These are phyloP conservation scores for Isatis lusitanica DNA, from an alignment of 441 rosid species.

Conservation along the genomic window DNA sequence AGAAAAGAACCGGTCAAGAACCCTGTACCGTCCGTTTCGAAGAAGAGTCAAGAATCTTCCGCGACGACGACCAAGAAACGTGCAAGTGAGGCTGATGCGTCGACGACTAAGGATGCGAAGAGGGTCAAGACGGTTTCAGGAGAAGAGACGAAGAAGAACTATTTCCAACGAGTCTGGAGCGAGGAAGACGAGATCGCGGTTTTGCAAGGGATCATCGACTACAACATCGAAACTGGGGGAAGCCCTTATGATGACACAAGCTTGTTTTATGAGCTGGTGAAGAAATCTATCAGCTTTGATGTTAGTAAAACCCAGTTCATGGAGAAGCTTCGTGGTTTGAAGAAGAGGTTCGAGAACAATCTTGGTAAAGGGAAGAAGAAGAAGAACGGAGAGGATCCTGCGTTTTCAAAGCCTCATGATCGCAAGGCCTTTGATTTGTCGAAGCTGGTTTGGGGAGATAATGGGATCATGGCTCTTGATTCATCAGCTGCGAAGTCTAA, in stretches of 20 bases:
- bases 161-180: conserved; percentile 47
- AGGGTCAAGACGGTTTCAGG: conserved; percentile 36
- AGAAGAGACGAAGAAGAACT: conserved; percentile 38
- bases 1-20: not conserved
- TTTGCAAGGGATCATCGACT: conserved; percentile 45
- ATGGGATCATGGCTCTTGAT: conserved; percentile 9
- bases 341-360: conserved; percentile 43
- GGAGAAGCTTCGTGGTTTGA: conserved; percentile 50
- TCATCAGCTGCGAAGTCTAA: conserved; percentile 23
- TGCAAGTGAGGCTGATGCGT: conserved; percentile 16
- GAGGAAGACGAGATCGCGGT: conserved; percentile 50
- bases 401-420: conserved; percentile 45
- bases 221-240: conserved; percentile 27
- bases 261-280: conserved; percentile 42
- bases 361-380: conserved; percentile 31
- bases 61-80: conserved; percentile 4
- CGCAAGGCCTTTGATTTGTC: conserved; percentile 40
- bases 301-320: conserved; percentile 36
- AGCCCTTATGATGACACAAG: conserved; percentile 27
- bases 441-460: conserved; percentile 44
- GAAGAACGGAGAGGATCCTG: conserved; percentile 31
- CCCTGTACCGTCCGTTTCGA: not conserved
- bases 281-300: conserved; percentile 43
- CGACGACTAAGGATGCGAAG: conserved; percentile 21
- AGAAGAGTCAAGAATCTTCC: not conserved